Evolutionary conservation across 2,329 filamentous ascomycete genomes (phyloP).

Genomic region (Xylaria sp.): DNA sequence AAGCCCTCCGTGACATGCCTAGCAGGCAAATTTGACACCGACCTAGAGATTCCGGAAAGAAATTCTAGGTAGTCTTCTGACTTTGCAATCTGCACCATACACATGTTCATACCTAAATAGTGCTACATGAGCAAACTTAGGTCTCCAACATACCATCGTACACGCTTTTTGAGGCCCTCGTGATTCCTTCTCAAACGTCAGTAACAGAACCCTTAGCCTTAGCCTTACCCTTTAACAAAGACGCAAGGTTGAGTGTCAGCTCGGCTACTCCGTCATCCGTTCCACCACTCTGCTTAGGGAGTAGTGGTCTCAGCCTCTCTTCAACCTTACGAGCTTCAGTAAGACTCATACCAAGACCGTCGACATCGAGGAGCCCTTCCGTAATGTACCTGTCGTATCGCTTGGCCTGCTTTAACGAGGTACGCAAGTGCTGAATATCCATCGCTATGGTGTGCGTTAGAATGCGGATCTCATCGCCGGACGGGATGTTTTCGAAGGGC

Average conservation of each 20-base stretch:
- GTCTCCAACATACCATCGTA: background rate
- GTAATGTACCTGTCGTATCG: constrained; percentile 32
- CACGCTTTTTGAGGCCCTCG: background rate
- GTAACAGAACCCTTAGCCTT: constrained; percentile 4
- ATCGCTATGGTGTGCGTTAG: constrained; percentile 13
- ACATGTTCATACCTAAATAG: background rate
- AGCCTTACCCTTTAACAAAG: constrained; percentile 27
- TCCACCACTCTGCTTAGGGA: constrained; percentile 15
- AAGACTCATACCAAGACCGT: constrained; percentile 33
- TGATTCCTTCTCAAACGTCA: background rate
- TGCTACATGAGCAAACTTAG: background rate
- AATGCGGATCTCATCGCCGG: constrained; percentile 25
- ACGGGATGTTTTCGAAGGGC: constrained; percentile 33
- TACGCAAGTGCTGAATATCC: constrained; percentile 15
- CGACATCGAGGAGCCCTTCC: constrained; percentile 26
- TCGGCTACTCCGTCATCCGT: background rate
- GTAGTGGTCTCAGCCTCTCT: constrained; percentile 24
- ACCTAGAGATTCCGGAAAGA: no score
- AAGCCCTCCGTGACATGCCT: background rate
- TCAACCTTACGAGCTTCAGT: constrained; percentile 30
- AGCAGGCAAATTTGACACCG: background rate
- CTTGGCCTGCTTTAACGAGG: constrained; percentile 9
- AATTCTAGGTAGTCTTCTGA: background rate
- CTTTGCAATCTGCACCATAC: background rate
- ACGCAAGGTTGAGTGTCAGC: constrained; percentile 22